Evolutionary conservation across 176 grass and related monocot genomes (phyloP).

Genomic region (Hyparrhenia diplandra): DNA sequence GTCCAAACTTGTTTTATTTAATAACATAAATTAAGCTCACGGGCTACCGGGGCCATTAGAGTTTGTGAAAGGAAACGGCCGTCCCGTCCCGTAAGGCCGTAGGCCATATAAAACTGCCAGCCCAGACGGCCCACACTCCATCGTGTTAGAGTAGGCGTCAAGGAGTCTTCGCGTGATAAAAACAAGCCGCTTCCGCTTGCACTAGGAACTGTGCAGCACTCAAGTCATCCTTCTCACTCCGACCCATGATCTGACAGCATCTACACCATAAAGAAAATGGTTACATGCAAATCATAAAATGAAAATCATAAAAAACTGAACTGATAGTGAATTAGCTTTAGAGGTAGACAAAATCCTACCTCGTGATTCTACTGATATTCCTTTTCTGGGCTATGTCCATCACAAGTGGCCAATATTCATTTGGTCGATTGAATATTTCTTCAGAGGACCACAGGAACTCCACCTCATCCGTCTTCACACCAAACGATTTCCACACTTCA

Average conservation of each 20-base stretch:
- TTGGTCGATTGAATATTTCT: slow-evolving; percentile 44
- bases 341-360: slow-evolving; percentile 29
- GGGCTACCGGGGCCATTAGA: no score
- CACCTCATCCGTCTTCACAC: slow-evolving; percentile 67
- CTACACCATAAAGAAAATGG: slow-evolving; percentile 20
- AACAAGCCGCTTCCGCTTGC: no score
- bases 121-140: no score
- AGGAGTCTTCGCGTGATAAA: no score
- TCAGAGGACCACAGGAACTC: slow-evolving; percentile 45
- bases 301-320: background rate
- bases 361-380: slow-evolving; percentile 52
- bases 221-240: slow-evolving; percentile 63
- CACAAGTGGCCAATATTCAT: slow-evolving; percentile 82
- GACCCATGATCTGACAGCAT: slow-evolving; percentile 73
- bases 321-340: no score
- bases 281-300: no score
- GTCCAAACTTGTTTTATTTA: background rate
- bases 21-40: no score
- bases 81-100: no score
- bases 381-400: slow-evolving; percentile 84
- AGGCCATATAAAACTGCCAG: no score
- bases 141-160: no score
- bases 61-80: no score
- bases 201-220: slow-evolving; percentile 87
- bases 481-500: slow-evolving; percentile 80